Base-by-base conservation (phyloP, 345 rosid species). In the Lepidium sativum region DNA sequence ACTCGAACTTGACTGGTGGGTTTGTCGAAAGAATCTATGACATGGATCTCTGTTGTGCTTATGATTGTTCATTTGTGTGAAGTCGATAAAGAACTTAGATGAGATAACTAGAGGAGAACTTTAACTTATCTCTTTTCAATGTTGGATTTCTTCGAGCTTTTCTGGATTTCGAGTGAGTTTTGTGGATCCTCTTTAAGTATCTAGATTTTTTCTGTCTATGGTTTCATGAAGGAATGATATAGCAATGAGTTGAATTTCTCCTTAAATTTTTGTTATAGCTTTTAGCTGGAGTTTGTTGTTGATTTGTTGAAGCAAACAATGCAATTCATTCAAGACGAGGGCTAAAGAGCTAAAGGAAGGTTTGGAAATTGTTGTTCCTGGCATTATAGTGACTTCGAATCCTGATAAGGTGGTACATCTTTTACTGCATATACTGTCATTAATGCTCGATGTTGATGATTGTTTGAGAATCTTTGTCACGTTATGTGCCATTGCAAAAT, bases 281-380 rank as follows among this genome's bases (percentile, higher is more conserved):
- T 14, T 2, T 55, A 6, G 2, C 6, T 33, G 32, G 17, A 48
- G 12, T 37, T 57, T 56, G 37, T 21, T 71, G 60, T 62, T 48
- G 51, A 45, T 37, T 64, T 65, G 17, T 6, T 76, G 52, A 59
- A 94, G 99, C 84, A 89, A 81, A 72, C 95, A 86, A 57, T 86
- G 97, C 83, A 81, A 53, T 9, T 67, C 82, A 20, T 94, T 94
- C 80, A 86, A 80, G 90, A 78, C 72, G 25, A 86, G 83, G 71
- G 97, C 97, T 8, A 44, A 43, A 12, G 47, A 75, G 63, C 86
- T 86, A 68, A 87, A 79, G 77, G 67, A 60, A 37, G 84, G 85
- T 45, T 54, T 92, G 45, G 81, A 84, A 84, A 57, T 52, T n/a
- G 86, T 74, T 70, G 75, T 86, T 63, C 79, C 87, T 69, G 87